Conservation (phyloP, 2,329 filamentous ascomycete species). For the Xylaria sp. region DNA sequence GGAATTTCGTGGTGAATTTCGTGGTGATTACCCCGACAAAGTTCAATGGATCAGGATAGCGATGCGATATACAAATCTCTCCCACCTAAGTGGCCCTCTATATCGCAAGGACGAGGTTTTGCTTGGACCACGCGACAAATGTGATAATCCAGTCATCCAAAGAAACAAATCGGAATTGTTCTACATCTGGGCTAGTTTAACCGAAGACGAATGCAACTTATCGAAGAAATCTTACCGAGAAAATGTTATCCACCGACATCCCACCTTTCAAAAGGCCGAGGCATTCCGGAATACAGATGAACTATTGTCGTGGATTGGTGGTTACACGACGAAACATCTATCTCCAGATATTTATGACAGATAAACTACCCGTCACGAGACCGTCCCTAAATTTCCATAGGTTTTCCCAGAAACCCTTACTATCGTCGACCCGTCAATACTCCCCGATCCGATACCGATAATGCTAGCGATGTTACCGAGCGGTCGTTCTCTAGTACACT, state of each 20-base stretch:
- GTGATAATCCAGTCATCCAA: background rate
- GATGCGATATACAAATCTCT: constrained; percentile 32
- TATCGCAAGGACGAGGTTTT: background rate
- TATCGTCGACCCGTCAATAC: constrained; percentile 4
- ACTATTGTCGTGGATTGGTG: constrained; percentile 19
- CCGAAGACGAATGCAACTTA: constrained; percentile 10
- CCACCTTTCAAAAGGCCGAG: constrained; percentile 25
- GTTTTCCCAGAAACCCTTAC: constrained; percentile 5
- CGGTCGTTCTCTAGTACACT: background rate
- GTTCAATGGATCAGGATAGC: constrained; percentile 27
- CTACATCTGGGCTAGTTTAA: background rate
- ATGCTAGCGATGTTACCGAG: constrained; percentile 8
- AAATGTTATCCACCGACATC: constrained; percentile 20
- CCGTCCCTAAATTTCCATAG: background rate
- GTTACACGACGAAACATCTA: constrained; percentile 19
- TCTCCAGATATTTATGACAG: constrained; percentile 20
- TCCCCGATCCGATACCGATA: background rate
- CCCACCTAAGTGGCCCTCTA: constrained; percentile 12
- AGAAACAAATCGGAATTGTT: background rate
- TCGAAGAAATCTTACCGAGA: constrained; percentile 9
- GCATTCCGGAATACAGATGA: constrained; percentile 14
- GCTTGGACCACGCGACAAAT: constrained; percentile 10
- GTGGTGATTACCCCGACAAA: constrained; percentile 5
- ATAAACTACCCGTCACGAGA: constrained; percentile 15
- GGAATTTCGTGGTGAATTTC: too few species aligned